Percentiles rank a stretch among this genome's conserved stretches.
These are phyloP conservation scores for Nymphaea colorata DNA, from an alignment of 164 flowering plant species.

Conservation along the genomic window DNA sequence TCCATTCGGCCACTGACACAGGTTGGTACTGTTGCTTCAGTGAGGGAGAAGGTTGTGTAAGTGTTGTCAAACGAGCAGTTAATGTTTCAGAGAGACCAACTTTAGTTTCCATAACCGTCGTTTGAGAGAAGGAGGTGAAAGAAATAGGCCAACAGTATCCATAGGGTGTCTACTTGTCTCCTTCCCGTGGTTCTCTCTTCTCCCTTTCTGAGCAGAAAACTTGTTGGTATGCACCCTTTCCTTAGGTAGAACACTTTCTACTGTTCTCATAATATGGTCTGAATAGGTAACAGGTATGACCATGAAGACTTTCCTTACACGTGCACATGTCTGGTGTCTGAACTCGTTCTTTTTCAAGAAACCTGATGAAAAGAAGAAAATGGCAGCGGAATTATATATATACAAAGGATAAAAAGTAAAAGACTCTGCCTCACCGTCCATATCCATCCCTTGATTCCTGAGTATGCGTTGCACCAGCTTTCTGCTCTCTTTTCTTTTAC, in stretches of 20 bases:
- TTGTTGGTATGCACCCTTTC: neutral
- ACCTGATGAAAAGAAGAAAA: slow-evolving; percentile 5
- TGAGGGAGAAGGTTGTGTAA: neutral
- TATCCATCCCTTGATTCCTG: neutral
- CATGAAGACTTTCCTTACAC: slow-evolving; percentile 19
- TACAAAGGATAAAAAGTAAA: too few species aligned
- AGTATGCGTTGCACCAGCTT: neutral
- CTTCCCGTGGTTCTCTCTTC: neutral
- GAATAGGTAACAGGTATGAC: neutral
- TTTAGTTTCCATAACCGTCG: neutral
- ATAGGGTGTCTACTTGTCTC: neutral
- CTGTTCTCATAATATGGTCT: neutral
- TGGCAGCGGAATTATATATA: neutral
- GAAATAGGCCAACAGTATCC: neutral
- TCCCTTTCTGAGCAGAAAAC: neutral
- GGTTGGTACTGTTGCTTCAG: neutral
- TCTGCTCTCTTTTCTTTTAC: neutral
- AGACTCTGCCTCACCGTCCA: too few species aligned
- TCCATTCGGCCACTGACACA: neutral
- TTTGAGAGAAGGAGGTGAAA: neutral
- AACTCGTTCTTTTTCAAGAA: slow-evolving; percentile 54
- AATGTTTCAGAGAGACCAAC: neutral
- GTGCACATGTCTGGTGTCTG: slow-evolving; percentile 63
- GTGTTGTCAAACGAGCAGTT: neutral
- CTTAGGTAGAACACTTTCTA: neutral